phyloP scores from a whole-genome alignment of 1,139 yeast genomes.

The Geotrichum bryndzae region DNA sequence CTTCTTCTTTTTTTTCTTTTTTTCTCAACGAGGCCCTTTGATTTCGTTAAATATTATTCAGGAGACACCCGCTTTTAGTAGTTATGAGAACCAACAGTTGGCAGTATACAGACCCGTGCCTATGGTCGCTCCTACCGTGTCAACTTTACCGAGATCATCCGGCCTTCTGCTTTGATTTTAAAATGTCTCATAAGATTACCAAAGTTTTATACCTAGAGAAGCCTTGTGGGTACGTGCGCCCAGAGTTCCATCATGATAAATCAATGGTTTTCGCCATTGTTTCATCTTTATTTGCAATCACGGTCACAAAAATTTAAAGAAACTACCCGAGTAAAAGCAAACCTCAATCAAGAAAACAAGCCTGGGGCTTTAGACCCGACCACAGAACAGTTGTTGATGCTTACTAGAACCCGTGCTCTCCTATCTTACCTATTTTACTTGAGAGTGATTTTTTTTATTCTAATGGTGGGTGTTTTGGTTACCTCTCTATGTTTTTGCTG shows the following conservation, averaged over 20 bases:
- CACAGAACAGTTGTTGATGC: neutral
- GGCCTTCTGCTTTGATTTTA: no score
- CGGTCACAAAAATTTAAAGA: neutral
- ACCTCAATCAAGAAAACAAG: neutral
- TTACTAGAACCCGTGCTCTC: neutral
- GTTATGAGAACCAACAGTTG: no score
- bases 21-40: neutral
- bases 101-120: no score
- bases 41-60: neutral
- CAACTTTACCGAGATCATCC: no score
- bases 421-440: neutral
- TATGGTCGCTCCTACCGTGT: no score
- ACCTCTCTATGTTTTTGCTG: neutral
- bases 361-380: neutral
- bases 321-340: neutral
- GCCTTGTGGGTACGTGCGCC: neutral
- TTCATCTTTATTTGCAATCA: neutral
- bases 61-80: no score
- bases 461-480: neutral
- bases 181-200: no score
- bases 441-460: neutral
- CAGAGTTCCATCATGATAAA: neutral
- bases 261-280: neutral
- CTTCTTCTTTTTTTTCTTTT: neutral
- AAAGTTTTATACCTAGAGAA: neutral